A percentile compares a stretch with the other conserved stretches of the same genome.
Conservation (phyloP, 768 basidiomycete genomes). For the Tulasnella sp. region DNA sequence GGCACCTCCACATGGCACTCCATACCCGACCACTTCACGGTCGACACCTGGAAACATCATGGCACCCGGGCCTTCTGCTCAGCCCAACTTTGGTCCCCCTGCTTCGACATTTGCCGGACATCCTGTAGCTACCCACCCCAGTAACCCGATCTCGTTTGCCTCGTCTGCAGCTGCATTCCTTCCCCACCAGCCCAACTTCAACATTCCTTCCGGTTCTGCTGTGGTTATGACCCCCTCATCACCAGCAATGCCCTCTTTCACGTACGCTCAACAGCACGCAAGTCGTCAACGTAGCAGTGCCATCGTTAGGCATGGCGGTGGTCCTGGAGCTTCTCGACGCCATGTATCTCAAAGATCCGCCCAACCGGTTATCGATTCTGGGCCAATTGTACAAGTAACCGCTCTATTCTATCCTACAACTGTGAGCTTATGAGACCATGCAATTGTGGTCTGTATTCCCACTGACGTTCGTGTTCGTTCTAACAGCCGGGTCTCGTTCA, state of each 20-base stretch:
- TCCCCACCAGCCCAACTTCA: background rate
- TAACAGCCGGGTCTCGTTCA: background rate
- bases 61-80: no score
- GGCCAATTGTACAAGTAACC: background rate
- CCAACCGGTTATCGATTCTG: background rate
- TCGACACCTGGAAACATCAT: no score
- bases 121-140: background rate
- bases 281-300: background rate
- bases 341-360: background rate
- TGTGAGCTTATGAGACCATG: background rate
- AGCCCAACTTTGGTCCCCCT: no score
- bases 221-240: background rate
- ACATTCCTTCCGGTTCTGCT: background rate
- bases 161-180: background rate
- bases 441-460: background rate
- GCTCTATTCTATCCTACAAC: background rate
- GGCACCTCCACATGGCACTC: no score
- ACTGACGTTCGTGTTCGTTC: background rate
- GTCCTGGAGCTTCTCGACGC: background rate
- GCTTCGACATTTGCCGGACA: background rate
- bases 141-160: background rate
- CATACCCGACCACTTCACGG: no score
- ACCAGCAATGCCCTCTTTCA: background rate
- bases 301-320: background rate
- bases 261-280: background rate